These are phyloP conservation scores for Scopulariopsis brevicaulis DNA, from an alignment of 2,329 filamentous ascomycete genomes.

Conservation along the genomic window DNA sequence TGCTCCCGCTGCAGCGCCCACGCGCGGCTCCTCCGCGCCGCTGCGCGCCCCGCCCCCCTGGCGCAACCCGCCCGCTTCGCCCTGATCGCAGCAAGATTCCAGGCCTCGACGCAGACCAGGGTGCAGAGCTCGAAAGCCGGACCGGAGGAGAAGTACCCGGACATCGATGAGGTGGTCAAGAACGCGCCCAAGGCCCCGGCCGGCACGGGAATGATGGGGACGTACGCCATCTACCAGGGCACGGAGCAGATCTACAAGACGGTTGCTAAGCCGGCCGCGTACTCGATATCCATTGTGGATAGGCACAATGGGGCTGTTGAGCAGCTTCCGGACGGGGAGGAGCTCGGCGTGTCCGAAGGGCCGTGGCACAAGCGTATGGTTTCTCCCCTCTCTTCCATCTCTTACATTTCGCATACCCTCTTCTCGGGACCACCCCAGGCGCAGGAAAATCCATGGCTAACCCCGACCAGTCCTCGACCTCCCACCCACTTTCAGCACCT, in stretches of 20 bases:
- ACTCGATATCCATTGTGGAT: conserved; percentile 58
- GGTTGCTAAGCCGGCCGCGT: conserved; percentile 47
- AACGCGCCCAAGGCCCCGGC: background rate
- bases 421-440: too few species aligned
- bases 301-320: conserved; percentile 56
- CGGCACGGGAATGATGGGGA: conserved; percentile 1
- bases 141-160: background rate
- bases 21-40: background rate
- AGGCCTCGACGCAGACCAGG: too few species aligned
- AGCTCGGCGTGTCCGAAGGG: conserved; percentile 62
- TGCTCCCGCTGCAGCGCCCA: conserved; percentile 2
- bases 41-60: background rate
- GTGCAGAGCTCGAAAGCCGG: background rate
- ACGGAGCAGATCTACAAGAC: conserved; percentile 3
- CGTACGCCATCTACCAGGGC: conserved; percentile 3
- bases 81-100: background rate
- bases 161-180: background rate
- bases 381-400: background rate
- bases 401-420: background rate
- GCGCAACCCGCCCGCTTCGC: background rate
- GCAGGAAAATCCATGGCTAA: background rate
- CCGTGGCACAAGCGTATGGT: conserved; percentile 73
- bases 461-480: conserved; percentile 55
- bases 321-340: conserved; percentile 67
- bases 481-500: conserved; percentile 81